Base-by-base conservation (phyloP, 345 rosid species). In the Microthlaspi erraticum region DNA sequence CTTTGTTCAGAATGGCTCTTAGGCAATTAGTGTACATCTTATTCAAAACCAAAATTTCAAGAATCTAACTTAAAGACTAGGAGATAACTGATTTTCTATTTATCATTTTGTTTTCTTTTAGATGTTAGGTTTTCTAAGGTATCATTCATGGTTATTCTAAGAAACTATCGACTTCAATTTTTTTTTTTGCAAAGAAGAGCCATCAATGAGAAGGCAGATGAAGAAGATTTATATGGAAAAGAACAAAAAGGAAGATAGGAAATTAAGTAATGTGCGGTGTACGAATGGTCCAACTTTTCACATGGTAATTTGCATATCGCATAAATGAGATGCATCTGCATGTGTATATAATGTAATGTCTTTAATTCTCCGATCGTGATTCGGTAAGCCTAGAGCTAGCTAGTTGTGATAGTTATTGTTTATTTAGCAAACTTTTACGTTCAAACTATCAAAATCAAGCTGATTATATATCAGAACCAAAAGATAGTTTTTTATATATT, bases 271-370 rank as follows among this genome's bases (percentile, higher is more conserved):
- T 60, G 60, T 13, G 74, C 6, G 32, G 63, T 61, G 76, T 62
- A 53, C 63, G 39, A 71, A 62, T 72, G 71, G 71, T 64, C 77
- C 77, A 72, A 54, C 58, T 12, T 11, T 17, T 26, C 77, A 64
- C 71, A 72, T 64, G 77, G 51, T 59, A 29, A 23, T 64, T 10
- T 55, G 57, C 43, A 55, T 52, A 16, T 44, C 6, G 29, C 37
- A 8, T 64, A 63, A 34, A 71, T 61, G 62, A 34, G 53, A 52
- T 61, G 68, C 39, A 61, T 71, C 43, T 52, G 48, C 76, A 62
- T 71, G 62, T 42, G 62, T 53, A 3, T 7, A 37, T 41, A 43
- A 52, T 13, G 6, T 71, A 54, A 16, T 55, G 45, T 54, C 57
- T 43, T 72, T 8, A 16, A 19, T 63, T 43, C 19, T 33, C 33